phyloP scores from a whole-genome alignment of 2,329 filamentous ascomycete species.

The Verticillium isaacii region DNA sequence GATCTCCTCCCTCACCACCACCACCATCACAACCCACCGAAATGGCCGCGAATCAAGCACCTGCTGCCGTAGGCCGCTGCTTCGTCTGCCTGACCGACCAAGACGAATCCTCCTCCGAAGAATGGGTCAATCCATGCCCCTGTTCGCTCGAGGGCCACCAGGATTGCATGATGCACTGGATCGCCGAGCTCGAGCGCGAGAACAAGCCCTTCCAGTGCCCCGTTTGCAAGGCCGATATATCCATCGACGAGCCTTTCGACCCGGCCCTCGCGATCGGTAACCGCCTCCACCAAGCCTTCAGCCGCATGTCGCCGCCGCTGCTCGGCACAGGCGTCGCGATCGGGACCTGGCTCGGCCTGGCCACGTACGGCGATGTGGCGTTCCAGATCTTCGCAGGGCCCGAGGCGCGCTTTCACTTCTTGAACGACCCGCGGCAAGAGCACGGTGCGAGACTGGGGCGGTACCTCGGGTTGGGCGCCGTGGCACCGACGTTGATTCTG shows the following conservation, averaged over 20 bases:
- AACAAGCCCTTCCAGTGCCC: constrained; percentile 72
- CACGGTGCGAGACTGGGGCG: constrained; percentile 11
- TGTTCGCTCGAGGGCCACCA: constrained; percentile 92
- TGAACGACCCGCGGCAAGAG: constrained; percentile 4
- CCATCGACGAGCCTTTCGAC: constrained; percentile 70
- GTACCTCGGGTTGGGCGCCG: constrained; percentile 32
- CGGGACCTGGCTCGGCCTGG: constrained; percentile 47
- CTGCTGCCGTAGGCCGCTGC: constrained; percentile 34
- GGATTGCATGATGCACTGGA: constrained; percentile 84
- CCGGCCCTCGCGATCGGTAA: constrained; percentile 64
- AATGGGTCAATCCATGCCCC: constrained; percentile 83
- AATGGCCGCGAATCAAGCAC: constrained; percentile 12
- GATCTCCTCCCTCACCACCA: background rate
- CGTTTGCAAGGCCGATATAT: constrained; percentile 81
- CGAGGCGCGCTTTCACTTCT: constrained; percentile 21
- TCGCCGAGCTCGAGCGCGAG: constrained; percentile 75
- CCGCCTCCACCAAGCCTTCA: constrained; percentile 48
- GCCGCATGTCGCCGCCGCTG: constrained; percentile 57
- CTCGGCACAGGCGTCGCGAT: constrained; percentile 43
- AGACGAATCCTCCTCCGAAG: constrained; percentile 39
- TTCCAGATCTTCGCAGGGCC: constrained; percentile 49
- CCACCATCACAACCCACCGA: no score
- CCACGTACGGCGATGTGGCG: constrained; percentile 48
- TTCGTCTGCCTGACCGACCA: constrained; percentile 61
- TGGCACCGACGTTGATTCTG: constrained; percentile 41